phyloP scores from a whole-genome alignment of 2,329 filamentous ascomycete genomes.

The Chaetothyriales sp. region DNA sequence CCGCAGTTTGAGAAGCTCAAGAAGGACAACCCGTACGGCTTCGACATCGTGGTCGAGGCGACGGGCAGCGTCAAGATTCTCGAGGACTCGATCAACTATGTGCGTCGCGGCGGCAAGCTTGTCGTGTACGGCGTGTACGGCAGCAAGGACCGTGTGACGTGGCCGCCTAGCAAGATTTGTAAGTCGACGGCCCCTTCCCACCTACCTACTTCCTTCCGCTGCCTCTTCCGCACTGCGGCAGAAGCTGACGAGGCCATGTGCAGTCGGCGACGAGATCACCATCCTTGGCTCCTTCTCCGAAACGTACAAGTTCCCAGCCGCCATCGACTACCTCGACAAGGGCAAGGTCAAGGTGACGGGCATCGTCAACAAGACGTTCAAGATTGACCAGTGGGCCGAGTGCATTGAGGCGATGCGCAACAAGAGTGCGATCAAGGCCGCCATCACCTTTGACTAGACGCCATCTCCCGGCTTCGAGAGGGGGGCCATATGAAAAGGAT shows the following conservation, averaged over 20 bases:
- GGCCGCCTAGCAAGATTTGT: constrained; percentile 58
- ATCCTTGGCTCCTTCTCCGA: constrained; percentile 62
- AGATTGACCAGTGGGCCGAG: constrained; percentile 58
- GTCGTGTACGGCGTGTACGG: constrained; percentile 61
- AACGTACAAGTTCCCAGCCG: constrained; percentile 55
- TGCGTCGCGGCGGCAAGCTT: constrained; percentile 56
- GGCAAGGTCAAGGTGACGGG: constrained; percentile 40
- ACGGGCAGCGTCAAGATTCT: constrained; percentile 57
- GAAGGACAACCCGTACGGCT: constrained; percentile 54
- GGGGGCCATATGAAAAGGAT: too few relatives aligned
- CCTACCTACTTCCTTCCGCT: not conserved
- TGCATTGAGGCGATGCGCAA: constrained; percentile 58
- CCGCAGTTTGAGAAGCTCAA: constrained; percentile 51
- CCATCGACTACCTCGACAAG: constrained; percentile 39
- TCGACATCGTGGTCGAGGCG: constrained; percentile 60
- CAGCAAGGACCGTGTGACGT: constrained; percentile 47
- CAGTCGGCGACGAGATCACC: constrained; percentile 48
- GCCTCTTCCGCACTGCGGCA: not conserved
- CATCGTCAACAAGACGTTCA: constrained; percentile 61
- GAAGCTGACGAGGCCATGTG: constrained; percentile 11
- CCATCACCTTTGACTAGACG: constrained; percentile 49
- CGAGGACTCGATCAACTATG: constrained; percentile 58
- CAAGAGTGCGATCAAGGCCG: constrained; percentile 61
- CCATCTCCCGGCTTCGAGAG: not conserved
- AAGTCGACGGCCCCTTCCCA: constrained; percentile 29